Base-by-base conservation (phyloP, 805 yeast genomes). In the Saccharomycopsis sp. region DNA sequence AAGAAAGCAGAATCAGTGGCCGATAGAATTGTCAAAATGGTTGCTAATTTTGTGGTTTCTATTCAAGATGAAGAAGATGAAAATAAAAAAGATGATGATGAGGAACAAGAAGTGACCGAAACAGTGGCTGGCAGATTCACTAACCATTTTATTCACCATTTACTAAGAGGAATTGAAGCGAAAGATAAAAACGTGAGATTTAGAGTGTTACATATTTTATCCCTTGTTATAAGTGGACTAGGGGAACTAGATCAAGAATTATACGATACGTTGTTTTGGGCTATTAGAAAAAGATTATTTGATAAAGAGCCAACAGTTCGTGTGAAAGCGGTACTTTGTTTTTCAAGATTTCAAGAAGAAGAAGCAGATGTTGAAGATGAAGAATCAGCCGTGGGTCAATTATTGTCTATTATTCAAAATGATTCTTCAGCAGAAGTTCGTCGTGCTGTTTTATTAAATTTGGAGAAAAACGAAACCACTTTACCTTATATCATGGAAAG, bases 401-500 rank as follows among this genome's bases (percentile, higher is more conserved):
- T 76, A 27, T 51, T 71, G 38, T 56, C 57, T n/a, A 67, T 78
- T 0, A 64, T 85, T 50, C 79, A 76, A 51, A 73, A 79, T 52
- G 98, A 89, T 59, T 72, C 84, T 2, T 79, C 80, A 51, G 77
- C 95, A 0, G 97, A 92, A 47, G 95, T 88, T 1, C 69, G 97
- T 49, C 68, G 95, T 45, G 87, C 94, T 0, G 89, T 89, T 0
- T 60, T 87, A 52, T 61, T 80, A 33, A 83, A 86, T 54, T 56
- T 89, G 25, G 74, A 69, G 19, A 79, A 76, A 49, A 70, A 69
- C 31, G 51, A 59, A 3, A 49, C 52, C 1, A 79, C 87, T 0
- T 61, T 73, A 15, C 74, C 79, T 1, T 67, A 64, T 41, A 61
- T 86, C 1, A 61, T 87, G 27, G 92, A 80, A 53, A 69, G 96